Percentiles rank a stretch among this genome's conserved stretches.
phyloP scores from a whole-genome alignment of 768 basidiomycete species.

The Asterophora lycoperdoides region DNA sequence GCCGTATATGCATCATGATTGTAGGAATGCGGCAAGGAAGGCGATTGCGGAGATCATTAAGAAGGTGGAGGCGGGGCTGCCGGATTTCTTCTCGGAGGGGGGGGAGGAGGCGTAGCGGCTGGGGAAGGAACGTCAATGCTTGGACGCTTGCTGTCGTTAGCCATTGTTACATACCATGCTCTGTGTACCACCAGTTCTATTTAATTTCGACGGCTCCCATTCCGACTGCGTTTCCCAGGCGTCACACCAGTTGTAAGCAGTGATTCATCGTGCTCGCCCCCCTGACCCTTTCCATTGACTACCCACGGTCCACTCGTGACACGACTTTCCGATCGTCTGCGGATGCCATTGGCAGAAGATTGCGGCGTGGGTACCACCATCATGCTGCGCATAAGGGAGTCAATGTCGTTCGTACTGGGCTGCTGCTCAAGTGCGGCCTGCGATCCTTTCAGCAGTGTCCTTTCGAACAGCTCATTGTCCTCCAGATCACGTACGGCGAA shows the following conservation, averaged over 20 bases:
- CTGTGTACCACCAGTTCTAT: neutral
- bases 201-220: slow-evolving; percentile 17
- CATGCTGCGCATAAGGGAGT: slow-evolving; percentile 49
- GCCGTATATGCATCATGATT: slow-evolving; percentile 79
- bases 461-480: slow-evolving; percentile 48
- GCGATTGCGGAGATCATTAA: slow-evolving; percentile 53
- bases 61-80: slow-evolving; percentile 52
- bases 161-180: neutral
- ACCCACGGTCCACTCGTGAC: slow-evolving; percentile 33
- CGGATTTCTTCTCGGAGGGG: slow-evolving; percentile 55
- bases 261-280: slow-evolving; percentile 8
- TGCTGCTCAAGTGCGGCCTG: slow-evolving; percentile 40
- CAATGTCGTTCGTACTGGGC: slow-evolving; percentile 43
- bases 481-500: slow-evolving; percentile 36
- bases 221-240: slow-evolving; percentile 20
- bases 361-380: slow-evolving; percentile 31
- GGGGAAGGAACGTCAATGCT: neutral
- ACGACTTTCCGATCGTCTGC: slow-evolving; percentile 10
- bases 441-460: slow-evolving; percentile 42
- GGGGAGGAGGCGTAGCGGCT: slow-evolving; percentile 9
- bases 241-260: slow-evolving; percentile 8
- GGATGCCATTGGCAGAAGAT: slow-evolving; percentile 8
- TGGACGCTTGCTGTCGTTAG: neutral
- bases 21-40: slow-evolving; percentile 54
- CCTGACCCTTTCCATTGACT: slow-evolving; percentile 21